Conservation (phyloP, 169 alveolate species). For the Babesia ovata region DNA sequence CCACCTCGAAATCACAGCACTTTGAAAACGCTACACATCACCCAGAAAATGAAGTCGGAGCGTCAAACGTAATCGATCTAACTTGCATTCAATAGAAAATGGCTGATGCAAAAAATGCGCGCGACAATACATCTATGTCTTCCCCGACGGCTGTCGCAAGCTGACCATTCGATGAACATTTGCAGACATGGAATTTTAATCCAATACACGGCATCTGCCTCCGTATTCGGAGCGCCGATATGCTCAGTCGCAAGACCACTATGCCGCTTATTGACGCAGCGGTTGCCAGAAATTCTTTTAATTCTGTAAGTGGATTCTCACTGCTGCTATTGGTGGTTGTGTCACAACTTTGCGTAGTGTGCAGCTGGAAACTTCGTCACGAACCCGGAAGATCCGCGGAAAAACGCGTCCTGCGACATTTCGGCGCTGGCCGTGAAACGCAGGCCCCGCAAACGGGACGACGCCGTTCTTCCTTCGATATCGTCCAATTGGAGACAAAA, state of each 20-base stretch:
- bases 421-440: constrained; percentile 13
- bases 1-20: neutral
- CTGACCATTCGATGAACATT: neutral
- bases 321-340: constrained; percentile 6
- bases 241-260: neutral
- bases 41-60: neutral
- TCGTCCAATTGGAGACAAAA: constrained; percentile 2
- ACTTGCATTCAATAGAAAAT: neutral
- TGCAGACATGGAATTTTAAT: constrained; percentile 16
- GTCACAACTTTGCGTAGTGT: constrained; percentile 2
- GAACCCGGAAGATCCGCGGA: constrained; percentile 20
- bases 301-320: neutral
- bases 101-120: neutral
- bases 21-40: constrained; percentile 6
- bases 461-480: neutral
- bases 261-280: constrained; percentile 15
- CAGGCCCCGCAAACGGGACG: constrained; percentile 14
- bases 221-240: neutral
- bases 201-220: neutral
- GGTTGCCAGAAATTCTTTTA: neutral
- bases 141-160: neutral
- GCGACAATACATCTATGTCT: neutral
- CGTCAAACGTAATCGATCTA: neutral
- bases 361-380: constrained; percentile 39
- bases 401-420: constrained; percentile 3